Evolutionary conservation across 208 protist species (phyloP).

Genomic region (Trypanosoma cruzi): DNA sequence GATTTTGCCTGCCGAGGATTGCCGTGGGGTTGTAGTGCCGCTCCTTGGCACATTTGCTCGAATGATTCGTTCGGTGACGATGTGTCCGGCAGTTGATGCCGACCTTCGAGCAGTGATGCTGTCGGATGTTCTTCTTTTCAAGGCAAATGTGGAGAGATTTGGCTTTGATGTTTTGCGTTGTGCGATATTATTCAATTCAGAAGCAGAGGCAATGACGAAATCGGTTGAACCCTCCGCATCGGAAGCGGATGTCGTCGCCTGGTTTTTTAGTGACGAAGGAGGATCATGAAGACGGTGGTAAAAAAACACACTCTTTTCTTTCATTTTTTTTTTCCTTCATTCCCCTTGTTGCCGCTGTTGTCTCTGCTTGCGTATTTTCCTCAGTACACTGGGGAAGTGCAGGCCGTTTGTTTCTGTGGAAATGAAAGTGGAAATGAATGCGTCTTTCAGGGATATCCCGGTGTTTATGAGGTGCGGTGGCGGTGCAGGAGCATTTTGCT

Average conservation of each 20-base stretch:
- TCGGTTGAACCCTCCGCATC: constrained; percentile 33
- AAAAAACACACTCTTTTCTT: not conserved
- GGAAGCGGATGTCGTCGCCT: constrained; percentile 67
- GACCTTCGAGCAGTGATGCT: constrained; percentile 26
- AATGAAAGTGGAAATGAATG: not conserved
- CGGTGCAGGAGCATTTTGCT: not conserved
- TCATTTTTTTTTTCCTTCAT: too few relatives aligned
- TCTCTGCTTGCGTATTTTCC: too few relatives aligned
- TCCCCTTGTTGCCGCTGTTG: too few relatives aligned
- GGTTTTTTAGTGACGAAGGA: constrained; percentile 51
- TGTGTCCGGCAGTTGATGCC: constrained; percentile 27
- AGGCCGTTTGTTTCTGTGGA: not conserved
- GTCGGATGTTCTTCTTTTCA: constrained; percentile 86
- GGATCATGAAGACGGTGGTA: not conserved
- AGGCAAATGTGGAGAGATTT: constrained; percentile 91
- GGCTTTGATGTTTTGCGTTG: constrained; percentile 86
- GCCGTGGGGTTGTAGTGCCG: constrained; percentile 70
- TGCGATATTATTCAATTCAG: constrained; percentile 37
- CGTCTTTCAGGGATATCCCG: too few relatives aligned
- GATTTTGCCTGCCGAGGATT: constrained; percentile 60
- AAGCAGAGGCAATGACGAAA: constrained; percentile 43
- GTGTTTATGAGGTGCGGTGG: not conserved
- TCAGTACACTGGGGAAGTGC: too few relatives aligned
- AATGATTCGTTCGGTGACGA: constrained; percentile 64
- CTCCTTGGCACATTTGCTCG: constrained; percentile 67